Conservation (phyloP, 140 eudicot species). For the Anethum foeniculum region DNA sequence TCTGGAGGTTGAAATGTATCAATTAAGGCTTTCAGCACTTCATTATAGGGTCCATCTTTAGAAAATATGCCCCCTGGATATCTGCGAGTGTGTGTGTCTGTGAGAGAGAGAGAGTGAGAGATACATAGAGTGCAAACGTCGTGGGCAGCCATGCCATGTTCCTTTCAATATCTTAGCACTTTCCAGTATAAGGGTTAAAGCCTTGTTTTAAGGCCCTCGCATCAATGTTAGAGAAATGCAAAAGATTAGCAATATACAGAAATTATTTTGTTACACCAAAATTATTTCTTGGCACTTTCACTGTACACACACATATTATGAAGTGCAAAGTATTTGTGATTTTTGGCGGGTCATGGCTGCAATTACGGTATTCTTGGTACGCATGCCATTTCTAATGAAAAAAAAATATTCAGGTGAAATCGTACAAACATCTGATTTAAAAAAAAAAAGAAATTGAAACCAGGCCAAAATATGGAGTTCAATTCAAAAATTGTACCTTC, state of each 20-base stretch:
- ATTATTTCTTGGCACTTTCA: neutral
- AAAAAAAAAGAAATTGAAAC: neutral
- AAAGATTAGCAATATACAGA: neutral
- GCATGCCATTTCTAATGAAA: neutral
- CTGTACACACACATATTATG: neutral
- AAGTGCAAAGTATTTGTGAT: neutral
- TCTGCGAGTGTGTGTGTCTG: neutral
- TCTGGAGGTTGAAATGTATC: neutral
- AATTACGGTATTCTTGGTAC: neutral
- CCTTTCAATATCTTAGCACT: conserved; percentile 50
- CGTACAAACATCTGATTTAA: neutral
- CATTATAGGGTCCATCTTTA: neutral
- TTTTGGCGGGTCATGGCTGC: neutral
- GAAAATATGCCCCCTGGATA: neutral
- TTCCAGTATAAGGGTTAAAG: conserved; percentile 47
- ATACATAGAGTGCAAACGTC: conserved; percentile 63
- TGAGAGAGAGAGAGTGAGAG: conserved; percentile 13
- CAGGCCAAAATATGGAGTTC: neutral
- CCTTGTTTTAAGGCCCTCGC: conserved; percentile 54
- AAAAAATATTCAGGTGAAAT: neutral
- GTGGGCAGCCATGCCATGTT: conserved; percentile 77
- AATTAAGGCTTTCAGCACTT: neutral
- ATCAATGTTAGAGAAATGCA: conserved; percentile 55
- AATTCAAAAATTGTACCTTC: conserved; percentile 27
- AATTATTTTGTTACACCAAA: neutral